phyloP scores from a whole-genome alignment of 306 rosid species.

The Quercus ilex region DNA sequence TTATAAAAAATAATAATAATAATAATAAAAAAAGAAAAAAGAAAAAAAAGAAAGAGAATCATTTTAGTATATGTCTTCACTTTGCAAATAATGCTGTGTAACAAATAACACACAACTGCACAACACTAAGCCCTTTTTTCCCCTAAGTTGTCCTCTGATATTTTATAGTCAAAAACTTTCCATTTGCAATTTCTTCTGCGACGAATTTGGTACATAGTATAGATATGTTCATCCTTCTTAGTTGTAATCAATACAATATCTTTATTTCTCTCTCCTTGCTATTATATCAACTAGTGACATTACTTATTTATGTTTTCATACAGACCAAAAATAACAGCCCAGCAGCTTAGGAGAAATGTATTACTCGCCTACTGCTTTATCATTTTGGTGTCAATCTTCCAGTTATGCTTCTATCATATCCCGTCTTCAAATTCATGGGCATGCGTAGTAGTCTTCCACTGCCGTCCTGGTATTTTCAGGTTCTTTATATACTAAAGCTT shows the following conservation, averaged over 20 bases:
- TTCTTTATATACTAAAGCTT: conserved; percentile 55
- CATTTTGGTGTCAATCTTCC: conserved; percentile 95
- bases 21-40: too few relatives aligned
- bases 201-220: background rate
- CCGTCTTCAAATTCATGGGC: conserved; percentile 88
- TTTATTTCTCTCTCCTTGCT: background rate
- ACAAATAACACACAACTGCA: background rate
- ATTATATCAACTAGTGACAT: conserved; percentile 6
- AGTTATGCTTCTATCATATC: conserved; percentile 76
- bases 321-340: conserved; percentile 86
- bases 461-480: conserved; percentile 97
- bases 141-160: background rate
- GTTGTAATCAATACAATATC: background rate
- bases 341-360: conserved; percentile 89
- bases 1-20: too few relatives aligned
- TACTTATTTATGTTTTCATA: conserved; percentile 28
- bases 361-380: conserved; percentile 72
- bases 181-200: conserved; percentile 3
- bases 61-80: too few relatives aligned
- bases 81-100: background rate
- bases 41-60: too few relatives aligned
- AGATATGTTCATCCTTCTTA: background rate
- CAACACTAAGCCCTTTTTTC: background rate
- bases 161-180: background rate
- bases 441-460: conserved; percentile 85